phyloP scores from a whole-genome alignment of 306 rosid genomes.

The Herpetospermum pedunculosum region DNA sequence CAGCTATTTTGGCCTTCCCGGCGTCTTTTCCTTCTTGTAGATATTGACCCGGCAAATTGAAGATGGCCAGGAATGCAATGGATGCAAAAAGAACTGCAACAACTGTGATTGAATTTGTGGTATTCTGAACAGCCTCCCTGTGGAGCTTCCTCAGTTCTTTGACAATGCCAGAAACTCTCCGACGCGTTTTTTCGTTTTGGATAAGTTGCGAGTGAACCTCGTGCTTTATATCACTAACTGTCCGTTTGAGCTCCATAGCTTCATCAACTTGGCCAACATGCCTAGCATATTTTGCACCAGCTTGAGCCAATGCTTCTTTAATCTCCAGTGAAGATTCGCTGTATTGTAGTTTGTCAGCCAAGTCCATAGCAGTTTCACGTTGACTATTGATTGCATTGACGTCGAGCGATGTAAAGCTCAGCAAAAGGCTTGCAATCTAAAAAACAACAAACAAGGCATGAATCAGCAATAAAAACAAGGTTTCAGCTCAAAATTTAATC shows the following conservation, averaged over 20 bases:
- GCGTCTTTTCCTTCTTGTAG: neutral
- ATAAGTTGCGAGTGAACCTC: constrained; percentile 79
- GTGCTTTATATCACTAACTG: constrained; percentile 91
- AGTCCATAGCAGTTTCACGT: constrained; percentile 79
- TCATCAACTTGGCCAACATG: constrained; percentile 73
- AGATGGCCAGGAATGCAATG: constrained; percentile 88
- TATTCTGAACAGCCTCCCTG: constrained; percentile 86
- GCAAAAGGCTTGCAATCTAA: constrained; percentile 60
- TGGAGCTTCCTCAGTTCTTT: constrained; percentile 90
- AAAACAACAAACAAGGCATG: constrained; percentile 16
- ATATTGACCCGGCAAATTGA: constrained; percentile 93
- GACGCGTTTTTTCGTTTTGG: constrained; percentile 71
- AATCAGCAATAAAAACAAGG: constrained; percentile 10
- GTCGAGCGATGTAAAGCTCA: constrained; percentile 44
- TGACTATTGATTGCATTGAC: constrained; percentile 72
- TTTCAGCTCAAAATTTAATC: neutral
- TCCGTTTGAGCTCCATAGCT: constrained; percentile 86
- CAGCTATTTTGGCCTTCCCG: constrained; percentile 60
- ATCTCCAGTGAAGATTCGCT: constrained; percentile 68
- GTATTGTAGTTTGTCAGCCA: constrained; percentile 70
- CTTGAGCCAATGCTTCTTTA: constrained; percentile 52
- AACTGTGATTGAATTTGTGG: constrained; percentile 70
- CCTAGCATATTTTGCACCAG: constrained; percentile 80
- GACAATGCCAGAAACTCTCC: constrained; percentile 86
- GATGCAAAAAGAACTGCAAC: constrained; percentile 95